Conservation (phyloP, 2,329 filamentous ascomycete species). For the Zasmidium citrigriseum region DNA sequence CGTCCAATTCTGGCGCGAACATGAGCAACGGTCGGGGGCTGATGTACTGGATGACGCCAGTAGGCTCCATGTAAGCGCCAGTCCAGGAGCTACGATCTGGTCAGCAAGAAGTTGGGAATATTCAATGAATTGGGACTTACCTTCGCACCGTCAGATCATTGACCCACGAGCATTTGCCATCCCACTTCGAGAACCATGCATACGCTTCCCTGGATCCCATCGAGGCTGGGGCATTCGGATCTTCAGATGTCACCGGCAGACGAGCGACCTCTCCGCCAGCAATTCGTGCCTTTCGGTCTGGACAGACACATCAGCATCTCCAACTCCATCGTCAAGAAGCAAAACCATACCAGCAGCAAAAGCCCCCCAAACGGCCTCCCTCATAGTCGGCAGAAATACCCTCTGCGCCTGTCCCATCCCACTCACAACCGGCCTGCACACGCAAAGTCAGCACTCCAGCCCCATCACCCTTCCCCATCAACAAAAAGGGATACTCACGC, state of each 20-base stretch:
- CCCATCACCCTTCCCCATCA: neutral
- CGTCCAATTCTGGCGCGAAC: slow-evolving; percentile 38
- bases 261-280: slow-evolving; percentile 32
- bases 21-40: slow-evolving; percentile 43
- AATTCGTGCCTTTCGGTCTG: slow-evolving; percentile 36
- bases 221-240: slow-evolving; percentile 34
- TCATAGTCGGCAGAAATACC: slow-evolving; percentile 21
- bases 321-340: no score
- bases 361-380: slow-evolving; percentile 13
- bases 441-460: neutral
- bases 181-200: slow-evolving; percentile 37
- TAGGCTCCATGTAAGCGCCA: slow-evolving; percentile 16
- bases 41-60: slow-evolving; percentile 38
- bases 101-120: neutral
- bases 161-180: slow-evolving; percentile 38
- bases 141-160: slow-evolving; percentile 41
- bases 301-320: neutral
- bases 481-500: slow-evolving; percentile 22
- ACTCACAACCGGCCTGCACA: slow-evolving; percentile 17
- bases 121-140: slow-evolving; percentile 7
- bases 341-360: neutral
- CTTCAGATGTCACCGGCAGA: slow-evolving; percentile 36
- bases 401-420: slow-evolving; percentile 18
- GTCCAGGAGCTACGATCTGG: neutral
- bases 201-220: slow-evolving; percentile 39